Base-by-base conservation (phyloP, 257 asterid genomes). In the Salvia hispanica region DNA sequence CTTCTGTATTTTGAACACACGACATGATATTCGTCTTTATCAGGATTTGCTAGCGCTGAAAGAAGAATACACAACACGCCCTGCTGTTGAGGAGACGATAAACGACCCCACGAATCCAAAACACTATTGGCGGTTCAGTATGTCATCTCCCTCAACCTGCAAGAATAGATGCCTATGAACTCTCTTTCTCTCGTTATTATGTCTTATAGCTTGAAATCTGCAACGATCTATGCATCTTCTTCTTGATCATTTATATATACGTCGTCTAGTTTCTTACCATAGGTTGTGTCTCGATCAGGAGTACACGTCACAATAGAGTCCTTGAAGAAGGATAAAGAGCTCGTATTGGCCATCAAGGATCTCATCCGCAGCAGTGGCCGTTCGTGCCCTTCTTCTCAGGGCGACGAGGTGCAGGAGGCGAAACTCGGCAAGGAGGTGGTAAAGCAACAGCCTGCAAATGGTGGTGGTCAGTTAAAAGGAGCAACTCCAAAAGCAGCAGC, bases 61-160 rank as follows among this genome's bases (percentile, higher is more conserved):
- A 78, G 96, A 85, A 71, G 91, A 88, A 61, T 93, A 93, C 79
- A 83, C 88, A 3, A 71, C 86, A 16, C 96, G 95, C 46, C 95
- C 95, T 58, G 97, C 97, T 58, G 69, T 63, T 7, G 97, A 93
- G 83, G 99, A 93, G 85, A 93, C 99, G 2, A 90, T 93, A 74
- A 93, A 93, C 47, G 95, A 93, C 79, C 97, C 99, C 37, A 90
- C 99, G 16, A 93, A 93, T 71, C 97, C 97, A 10, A 93, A 87
- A 72, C 99, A 93, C 76, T 93, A 94, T 71, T 93, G 99, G 97
- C 86, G 96, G 65, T 93, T 77, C 48, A 84, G 99, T 93, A 82
- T 25, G 90, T 80, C 34, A 76, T 64, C 28, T 9, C 62, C 62
- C 77, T 46, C 61, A 40, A 40, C 9, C 45, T 40, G 45, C 10